These are phyloP conservation scores for Thymus mandschuricus DNA, from an alignment of 257 asterid species.

Conservation along the genomic window DNA sequence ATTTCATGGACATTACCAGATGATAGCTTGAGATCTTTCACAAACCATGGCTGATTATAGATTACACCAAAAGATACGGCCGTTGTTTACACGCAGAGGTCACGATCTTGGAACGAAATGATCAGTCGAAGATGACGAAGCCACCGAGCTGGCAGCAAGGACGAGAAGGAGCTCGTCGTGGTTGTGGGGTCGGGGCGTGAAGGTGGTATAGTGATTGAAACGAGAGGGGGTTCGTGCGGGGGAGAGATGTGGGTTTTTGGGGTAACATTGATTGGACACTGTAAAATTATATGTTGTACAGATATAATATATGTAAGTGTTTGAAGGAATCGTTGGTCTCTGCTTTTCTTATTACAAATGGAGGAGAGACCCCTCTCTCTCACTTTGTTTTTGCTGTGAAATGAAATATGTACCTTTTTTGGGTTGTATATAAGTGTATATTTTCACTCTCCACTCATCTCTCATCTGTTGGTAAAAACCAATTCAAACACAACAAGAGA, in stretches of 20 bases:
- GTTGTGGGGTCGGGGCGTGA: constrained; percentile 28
- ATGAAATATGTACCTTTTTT: constrained; percentile 28
- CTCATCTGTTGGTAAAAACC: too few species aligned
- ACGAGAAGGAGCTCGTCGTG: constrained; percentile 25
- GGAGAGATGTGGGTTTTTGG: constrained; percentile 34
- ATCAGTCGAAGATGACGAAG: constrained; percentile 25
- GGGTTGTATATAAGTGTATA: constrained; percentile 26
- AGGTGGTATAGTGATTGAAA: constrained; percentile 24
- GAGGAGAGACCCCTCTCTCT: constrained; percentile 7
- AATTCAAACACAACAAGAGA: too few species aligned
- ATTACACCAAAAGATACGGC: not conserved
- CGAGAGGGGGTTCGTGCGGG: constrained; percentile 25
- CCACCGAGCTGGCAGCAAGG: constrained; percentile 18
- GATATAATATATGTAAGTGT: constrained; percentile 30
- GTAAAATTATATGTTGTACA: constrained; percentile 58
- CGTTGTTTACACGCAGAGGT: constrained; percentile 24
- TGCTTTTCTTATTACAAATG: constrained; percentile 27
- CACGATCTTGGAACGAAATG: constrained; percentile 11
- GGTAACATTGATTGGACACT: constrained; percentile 29
- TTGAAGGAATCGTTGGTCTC: constrained; percentile 33
- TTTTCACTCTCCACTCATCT: too few species aligned
- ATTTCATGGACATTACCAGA: constrained; percentile 92
- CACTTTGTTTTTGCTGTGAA: constrained; percentile 38
- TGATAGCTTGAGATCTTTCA: constrained; percentile 67
- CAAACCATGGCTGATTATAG: constrained; percentile 65